These are phyloP conservation scores for Monosporascus sp. DNA, from an alignment of 2,329 filamentous ascomycete genomes.

Conservation along the genomic window DNA sequence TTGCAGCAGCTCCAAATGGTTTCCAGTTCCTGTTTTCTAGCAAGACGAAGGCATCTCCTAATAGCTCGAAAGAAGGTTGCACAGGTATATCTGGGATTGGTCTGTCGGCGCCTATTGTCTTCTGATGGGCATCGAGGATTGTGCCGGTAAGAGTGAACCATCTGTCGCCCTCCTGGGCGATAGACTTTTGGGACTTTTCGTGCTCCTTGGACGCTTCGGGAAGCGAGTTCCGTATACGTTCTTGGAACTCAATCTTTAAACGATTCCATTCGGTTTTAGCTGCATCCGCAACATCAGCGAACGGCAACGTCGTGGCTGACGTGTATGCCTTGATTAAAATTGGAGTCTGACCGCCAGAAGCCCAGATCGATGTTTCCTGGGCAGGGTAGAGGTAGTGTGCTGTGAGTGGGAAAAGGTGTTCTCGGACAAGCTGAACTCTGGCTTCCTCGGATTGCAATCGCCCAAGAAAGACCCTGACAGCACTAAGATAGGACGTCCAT, in stretches of 20 bases:
- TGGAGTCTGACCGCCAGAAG: slow-evolving; percentile 25
- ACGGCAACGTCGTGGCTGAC: slow-evolving; percentile 35
- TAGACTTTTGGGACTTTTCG: slow-evolving; percentile 61
- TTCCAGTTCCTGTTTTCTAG: slow-evolving; percentile 49
- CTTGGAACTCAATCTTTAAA: slow-evolving; percentile 56
- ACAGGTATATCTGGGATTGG: slow-evolving; percentile 24
- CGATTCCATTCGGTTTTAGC: slow-evolving; percentile 56
- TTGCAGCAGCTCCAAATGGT: slow-evolving; percentile 48
- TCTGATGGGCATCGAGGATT: slow-evolving; percentile 33
- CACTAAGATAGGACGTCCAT: slow-evolving; percentile 70
- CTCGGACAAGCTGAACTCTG: slow-evolving; percentile 37
- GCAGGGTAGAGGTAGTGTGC: slow-evolving; percentile 47
- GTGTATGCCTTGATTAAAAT: slow-evolving; percentile 44
- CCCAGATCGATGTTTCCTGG: slow-evolving; percentile 33
- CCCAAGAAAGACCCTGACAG: slow-evolving; percentile 48
- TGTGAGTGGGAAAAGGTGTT: slow-evolving; percentile 49
- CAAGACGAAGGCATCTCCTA: slow-evolving; percentile 33
- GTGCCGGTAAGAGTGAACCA: slow-evolving; percentile 57
- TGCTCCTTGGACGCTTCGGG: slow-evolving; percentile 80
- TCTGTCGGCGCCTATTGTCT: slow-evolving; percentile 13
- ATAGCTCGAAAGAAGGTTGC: slow-evolving; percentile 26
- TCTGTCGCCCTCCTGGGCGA: slow-evolving; percentile 61
- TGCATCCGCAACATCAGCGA: slow-evolving; percentile 37
- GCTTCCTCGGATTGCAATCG: slow-evolving; percentile 41
- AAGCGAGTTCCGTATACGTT: slow-evolving; percentile 65